Conservation (phyloP, 2,329 filamentous ascomycete species). For the Nakataea oryzae region DNA sequence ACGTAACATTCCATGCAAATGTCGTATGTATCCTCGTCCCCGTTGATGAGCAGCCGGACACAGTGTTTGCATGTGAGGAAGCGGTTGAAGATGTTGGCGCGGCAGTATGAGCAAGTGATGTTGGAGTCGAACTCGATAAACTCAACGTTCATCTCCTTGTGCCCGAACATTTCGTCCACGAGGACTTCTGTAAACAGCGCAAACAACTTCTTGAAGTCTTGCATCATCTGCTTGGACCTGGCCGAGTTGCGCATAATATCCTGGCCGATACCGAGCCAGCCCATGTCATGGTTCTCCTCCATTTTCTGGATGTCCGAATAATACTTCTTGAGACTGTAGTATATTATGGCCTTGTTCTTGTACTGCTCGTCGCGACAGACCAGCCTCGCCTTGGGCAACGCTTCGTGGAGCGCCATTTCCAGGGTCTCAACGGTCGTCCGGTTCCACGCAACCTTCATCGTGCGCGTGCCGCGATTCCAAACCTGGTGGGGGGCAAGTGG, state of each 20-base stretch:
- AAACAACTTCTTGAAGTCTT: constrained; percentile 77
- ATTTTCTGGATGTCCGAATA: constrained; percentile 37
- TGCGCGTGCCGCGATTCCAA: constrained; percentile 92
- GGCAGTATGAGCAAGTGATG: constrained; percentile 90
- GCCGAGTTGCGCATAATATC: constrained; percentile 27
- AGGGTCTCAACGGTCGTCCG: constrained; percentile 87
- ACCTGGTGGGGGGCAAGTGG: constrained; percentile 93
- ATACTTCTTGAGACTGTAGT: constrained; percentile 79
- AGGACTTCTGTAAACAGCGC: constrained; percentile 67
- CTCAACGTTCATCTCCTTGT: constrained; percentile 62
- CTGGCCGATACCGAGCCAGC: constrained; percentile 35
- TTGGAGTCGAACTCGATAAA: constrained; percentile 77
- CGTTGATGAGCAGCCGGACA: constrained; percentile 53
- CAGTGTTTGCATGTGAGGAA: constrained; percentile 90
- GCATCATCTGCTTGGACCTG: constrained; percentile 55
- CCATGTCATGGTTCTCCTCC: constrained; percentile 36
- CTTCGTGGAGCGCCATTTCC: constrained; percentile 75
- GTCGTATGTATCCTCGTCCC: constrained; percentile 79
- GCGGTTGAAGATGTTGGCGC: constrained; percentile 93
- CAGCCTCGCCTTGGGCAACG: constrained; percentile 76
- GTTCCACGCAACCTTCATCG: constrained; percentile 98
- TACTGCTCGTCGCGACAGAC: constrained; percentile 98
- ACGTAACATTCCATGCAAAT: constrained; percentile 97
- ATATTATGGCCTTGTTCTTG: constrained; percentile 95
- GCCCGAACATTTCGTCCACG: constrained; percentile 75